phyloP scores from a whole-genome alignment of 2,329 filamentous ascomycete genomes.

The Ampelomyces quisqualis region DNA sequence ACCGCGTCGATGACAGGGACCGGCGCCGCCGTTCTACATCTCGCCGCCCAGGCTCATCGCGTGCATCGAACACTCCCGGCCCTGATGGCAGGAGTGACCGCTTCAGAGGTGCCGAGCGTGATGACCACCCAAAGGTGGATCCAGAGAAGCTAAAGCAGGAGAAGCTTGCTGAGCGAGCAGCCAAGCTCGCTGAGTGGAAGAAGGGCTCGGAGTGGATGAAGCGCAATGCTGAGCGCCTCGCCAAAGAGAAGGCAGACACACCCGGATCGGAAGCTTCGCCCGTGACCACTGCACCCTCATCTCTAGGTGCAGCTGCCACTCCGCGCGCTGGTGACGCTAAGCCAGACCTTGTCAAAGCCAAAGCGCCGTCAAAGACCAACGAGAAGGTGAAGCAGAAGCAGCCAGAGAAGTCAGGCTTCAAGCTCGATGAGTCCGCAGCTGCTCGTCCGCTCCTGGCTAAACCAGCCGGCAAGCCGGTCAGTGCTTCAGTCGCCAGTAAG shows the following conservation, averaged over 20 bases:
- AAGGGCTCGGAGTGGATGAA: slow-evolving; percentile 63
- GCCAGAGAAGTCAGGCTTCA: slow-evolving; percentile 43
- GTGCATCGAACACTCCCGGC: slow-evolving; percentile 62
- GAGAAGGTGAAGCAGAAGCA: slow-evolving; percentile 69
- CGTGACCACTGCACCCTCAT: slow-evolving; percentile 69
- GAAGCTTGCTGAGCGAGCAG: slow-evolving; percentile 27
- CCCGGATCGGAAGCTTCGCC: slow-evolving; percentile 55
- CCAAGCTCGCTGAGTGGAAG: slow-evolving; percentile 74
- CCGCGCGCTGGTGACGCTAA: slow-evolving; percentile 22
- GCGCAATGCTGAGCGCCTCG: slow-evolving; percentile 48
- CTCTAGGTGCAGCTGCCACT: slow-evolving; percentile 49
- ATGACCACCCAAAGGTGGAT: slow-evolving; percentile 60
- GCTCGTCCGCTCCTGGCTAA: slow-evolving; percentile 32
- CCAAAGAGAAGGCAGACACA: slow-evolving; percentile 64
- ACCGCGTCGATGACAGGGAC: slow-evolving; percentile 65
- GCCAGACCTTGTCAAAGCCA: slow-evolving; percentile 64
- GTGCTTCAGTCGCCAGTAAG: slow-evolving; percentile 18
- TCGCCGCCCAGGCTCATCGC: slow-evolving; percentile 57
- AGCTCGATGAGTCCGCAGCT: slow-evolving; percentile 35
- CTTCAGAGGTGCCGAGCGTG: slow-evolving; percentile 47
- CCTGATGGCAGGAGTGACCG: slow-evolving; percentile 25
- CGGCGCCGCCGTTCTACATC: slow-evolving; percentile 70
- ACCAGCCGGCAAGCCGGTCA: slow-evolving; percentile 29
- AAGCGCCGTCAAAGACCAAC: slow-evolving; percentile 82
- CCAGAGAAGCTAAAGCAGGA: slow-evolving; percentile 26